Evolutionary conservation across 768 basidiomycete species (phyloP).

Genomic region (Pleurotus cornucopiae): DNA sequence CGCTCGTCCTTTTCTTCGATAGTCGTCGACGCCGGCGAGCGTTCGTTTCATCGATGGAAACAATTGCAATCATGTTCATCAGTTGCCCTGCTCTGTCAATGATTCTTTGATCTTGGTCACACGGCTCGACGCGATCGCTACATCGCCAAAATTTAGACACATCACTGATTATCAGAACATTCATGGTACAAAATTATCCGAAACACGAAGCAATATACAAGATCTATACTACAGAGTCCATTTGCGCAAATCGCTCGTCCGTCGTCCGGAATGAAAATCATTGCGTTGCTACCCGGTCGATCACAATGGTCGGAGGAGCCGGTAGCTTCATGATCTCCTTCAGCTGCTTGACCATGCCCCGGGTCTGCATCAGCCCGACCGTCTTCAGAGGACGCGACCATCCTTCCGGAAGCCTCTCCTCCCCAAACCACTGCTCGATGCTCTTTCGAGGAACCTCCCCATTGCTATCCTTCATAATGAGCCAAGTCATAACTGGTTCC

Average conservation of each 20-base stretch:
- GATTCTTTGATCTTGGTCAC: too few species aligned
- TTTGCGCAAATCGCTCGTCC: not conserved
- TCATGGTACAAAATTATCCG: not conserved
- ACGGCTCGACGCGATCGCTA: too few species aligned
- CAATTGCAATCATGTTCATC: too few species aligned
- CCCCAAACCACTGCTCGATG: constrained; percentile 51
- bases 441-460: constrained; percentile 27
- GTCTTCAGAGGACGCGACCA: constrained; percentile 38
- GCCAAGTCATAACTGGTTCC: constrained; percentile 17
- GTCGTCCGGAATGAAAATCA: not conserved
- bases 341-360: constrained; percentile 12
- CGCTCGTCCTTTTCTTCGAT: too few species aligned
- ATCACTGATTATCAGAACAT: too few species aligned
- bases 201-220: not conserved
- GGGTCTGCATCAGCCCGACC: constrained; percentile 25
- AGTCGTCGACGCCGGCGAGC: too few species aligned
- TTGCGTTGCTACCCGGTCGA: constrained; percentile 8
- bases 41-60: too few species aligned
- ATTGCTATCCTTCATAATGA: constrained; percentile 14
- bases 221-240: not conserved
- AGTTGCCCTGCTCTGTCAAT: too few species aligned
- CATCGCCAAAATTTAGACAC: too few species aligned
- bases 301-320: not conserved
- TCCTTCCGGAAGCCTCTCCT: constrained; percentile 55
- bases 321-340: not conserved